phyloP scores from a whole-genome alignment of 768 basidiomycete species.

The Plicaturopsis crispa region DNA sequence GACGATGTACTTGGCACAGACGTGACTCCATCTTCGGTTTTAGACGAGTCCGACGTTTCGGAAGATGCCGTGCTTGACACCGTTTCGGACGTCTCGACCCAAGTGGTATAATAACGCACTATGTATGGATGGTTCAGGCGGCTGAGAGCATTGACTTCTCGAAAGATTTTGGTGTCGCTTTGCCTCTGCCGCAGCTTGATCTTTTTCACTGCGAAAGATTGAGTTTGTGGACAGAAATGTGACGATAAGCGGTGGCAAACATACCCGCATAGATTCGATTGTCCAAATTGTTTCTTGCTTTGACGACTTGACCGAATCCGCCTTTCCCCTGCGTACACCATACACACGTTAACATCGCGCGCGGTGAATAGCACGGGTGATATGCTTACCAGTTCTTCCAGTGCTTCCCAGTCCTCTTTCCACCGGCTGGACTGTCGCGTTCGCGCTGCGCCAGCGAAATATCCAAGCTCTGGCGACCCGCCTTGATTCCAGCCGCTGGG shows the following conservation, averaged over 20 bases:
- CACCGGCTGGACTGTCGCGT: constrained; percentile 66
- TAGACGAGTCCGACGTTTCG: constrained; percentile 30
- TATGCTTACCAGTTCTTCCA: constrained; percentile 63
- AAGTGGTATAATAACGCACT: constrained; percentile 87
- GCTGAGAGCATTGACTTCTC: constrained; percentile 88
- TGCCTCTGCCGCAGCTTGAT: constrained; percentile 72
- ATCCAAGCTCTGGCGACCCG: constrained; percentile 63
- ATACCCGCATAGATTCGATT: constrained; percentile 73
- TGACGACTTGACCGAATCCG: constrained; percentile 91
- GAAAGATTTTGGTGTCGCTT: constrained; percentile 80
- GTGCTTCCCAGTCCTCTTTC: constrained; percentile 91
- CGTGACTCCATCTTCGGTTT: constrained; percentile 36
- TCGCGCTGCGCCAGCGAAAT: constrained; percentile 33
- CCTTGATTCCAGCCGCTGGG: constrained; percentile 34
- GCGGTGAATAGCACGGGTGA: constrained; percentile 9
- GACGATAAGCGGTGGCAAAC: constrained; percentile 11
- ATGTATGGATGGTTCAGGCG: constrained; percentile 83
- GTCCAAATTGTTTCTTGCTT: constrained; percentile 86
- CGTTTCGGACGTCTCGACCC: constrained; percentile 70
- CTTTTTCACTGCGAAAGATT: constrained; percentile 63
- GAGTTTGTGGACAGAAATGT: constrained; percentile 1
- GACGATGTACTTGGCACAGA: constrained; percentile 40
- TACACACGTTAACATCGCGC: too few relatives aligned
- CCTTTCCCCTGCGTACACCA: constrained; percentile 91
- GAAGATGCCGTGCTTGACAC: constrained; percentile 40